These are phyloP conservation scores for Cyberlindnera lachancei DNA, from an alignment of 805 yeast species.

Conservation along the genomic window DNA sequence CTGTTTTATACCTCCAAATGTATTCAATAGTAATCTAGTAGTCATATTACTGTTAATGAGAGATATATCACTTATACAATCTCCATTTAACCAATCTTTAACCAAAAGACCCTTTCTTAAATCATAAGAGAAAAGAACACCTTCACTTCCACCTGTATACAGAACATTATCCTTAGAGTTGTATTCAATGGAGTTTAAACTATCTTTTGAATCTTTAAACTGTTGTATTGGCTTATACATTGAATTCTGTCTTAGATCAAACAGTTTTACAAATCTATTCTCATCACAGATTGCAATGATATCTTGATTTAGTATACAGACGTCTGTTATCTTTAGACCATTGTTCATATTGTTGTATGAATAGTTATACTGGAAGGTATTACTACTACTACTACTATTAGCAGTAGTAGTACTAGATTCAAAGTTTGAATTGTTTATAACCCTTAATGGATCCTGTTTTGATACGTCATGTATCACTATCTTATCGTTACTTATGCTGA, in stretches of 20 bases:
- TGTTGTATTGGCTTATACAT: constrained; percentile 27
- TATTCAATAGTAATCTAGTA: neutral
- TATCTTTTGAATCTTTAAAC: constrained; percentile 25
- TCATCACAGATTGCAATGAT: constrained; percentile 16
- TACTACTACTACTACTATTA: no score
- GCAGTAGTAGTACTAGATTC: no score
- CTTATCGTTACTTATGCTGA: constrained; percentile 12
- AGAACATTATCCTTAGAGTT: constrained; percentile 1
- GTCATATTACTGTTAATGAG: neutral
- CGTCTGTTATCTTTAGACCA: constrained; percentile 11
- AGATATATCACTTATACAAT: constrained; percentile 8
- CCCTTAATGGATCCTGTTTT: constrained; percentile 3
- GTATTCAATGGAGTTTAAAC: constrained; percentile 13
- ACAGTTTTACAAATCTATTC: constrained; percentile 7
- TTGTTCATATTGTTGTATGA: no score
- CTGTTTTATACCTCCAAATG: constrained; percentile 1
- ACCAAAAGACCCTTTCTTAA: constrained; percentile 11
- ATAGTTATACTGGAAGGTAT: no score
- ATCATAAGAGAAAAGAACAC: constrained; percentile 16
- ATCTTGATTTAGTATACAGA: constrained; percentile 8
- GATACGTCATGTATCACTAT: constrained; percentile 11
- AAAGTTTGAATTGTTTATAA: constrained; percentile 4
- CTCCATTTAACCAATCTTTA: constrained; percentile 4
- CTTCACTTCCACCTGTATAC: constrained; percentile 19
- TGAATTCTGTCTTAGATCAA: constrained; percentile 10